Evolutionary conservation across 2,329 filamentous ascomycete species (phyloP).

Genomic region (Pseudogymnoascus sp.): DNA sequence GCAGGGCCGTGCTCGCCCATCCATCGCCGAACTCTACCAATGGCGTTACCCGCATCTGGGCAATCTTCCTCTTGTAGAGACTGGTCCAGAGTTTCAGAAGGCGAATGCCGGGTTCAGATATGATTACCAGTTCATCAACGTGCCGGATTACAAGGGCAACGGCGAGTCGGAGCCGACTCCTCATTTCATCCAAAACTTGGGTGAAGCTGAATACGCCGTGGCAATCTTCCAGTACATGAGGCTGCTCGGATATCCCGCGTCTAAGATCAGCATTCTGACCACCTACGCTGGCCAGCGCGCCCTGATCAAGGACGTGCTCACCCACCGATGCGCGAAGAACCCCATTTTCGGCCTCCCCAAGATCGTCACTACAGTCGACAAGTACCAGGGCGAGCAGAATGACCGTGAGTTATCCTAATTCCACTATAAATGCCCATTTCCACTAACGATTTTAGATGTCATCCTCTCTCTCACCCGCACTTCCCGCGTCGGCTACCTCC

Average conservation of each 20-base stretch:
- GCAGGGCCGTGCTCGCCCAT: slow-evolving; percentile 83
- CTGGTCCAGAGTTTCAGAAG: slow-evolving; percentile 60
- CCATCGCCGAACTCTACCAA: slow-evolving; percentile 80
- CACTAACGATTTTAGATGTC: slow-evolving; percentile 53
- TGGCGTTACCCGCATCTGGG: slow-evolving; percentile 83
- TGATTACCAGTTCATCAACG: slow-evolving; percentile 95
- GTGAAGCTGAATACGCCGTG: slow-evolving; percentile 94
- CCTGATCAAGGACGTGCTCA: slow-evolving; percentile 78
- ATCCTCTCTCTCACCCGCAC: slow-evolving; percentile 91
- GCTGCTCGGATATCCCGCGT: slow-evolving; percentile 76
- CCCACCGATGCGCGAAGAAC: slow-evolving; percentile 75
- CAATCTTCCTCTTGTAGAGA: slow-evolving; percentile 69
- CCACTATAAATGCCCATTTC: slow-evolving; percentile 17
- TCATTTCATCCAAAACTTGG: slow-evolving; percentile 93
- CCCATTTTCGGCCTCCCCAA: slow-evolving; percentile 81
- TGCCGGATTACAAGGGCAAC: slow-evolving; percentile 82
- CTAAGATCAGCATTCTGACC: slow-evolving; percentile 72
- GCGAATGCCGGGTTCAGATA: slow-evolving; percentile 90
- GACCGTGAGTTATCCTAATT: slow-evolving; percentile 63
- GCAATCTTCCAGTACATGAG: slow-evolving; percentile 97
- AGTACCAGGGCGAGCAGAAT: slow-evolving; percentile 98
- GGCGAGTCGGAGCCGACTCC: slow-evolving; percentile 86
- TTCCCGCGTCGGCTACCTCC: slow-evolving; percentile 80
- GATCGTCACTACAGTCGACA: slow-evolving; percentile 90
- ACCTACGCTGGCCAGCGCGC: slow-evolving; percentile 91